Conservation (phyloP, 2,329 filamentous ascomycete genomes). For the Neoscytalidium dimidiatum region DNA sequence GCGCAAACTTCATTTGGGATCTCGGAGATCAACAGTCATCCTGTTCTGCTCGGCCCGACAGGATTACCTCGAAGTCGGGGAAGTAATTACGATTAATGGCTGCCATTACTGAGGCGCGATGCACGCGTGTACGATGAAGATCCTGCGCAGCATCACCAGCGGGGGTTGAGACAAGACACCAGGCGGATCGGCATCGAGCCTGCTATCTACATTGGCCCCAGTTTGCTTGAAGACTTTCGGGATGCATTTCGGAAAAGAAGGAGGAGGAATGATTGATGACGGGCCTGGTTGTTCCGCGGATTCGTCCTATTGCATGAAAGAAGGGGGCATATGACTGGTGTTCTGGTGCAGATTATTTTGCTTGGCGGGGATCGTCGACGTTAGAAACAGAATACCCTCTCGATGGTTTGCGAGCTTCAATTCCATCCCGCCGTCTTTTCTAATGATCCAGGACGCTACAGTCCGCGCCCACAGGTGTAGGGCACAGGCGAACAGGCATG, state of each 20-base stretch:
- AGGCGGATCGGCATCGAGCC: background rate
- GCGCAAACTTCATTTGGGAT: background rate
- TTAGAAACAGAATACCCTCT: slow-evolving; percentile 8
- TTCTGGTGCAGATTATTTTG: background rate
- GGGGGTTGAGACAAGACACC: background rate
- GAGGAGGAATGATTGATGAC: background rate
- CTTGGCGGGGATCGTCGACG: background rate
- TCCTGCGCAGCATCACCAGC: background rate
- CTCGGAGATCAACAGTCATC: background rate
- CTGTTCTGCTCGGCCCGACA: background rate
- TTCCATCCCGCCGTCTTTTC: background rate
- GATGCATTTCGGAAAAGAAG: background rate
- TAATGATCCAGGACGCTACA: background rate
- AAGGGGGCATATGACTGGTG: slow-evolving; percentile 2
- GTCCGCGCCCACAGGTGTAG: too few species aligned
- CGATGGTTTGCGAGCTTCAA: background rate
- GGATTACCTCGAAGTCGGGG: background rate
- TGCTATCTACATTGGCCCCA: background rate
- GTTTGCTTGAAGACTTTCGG: background rate
- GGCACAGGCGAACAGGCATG: too few species aligned
- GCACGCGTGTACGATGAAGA: slow-evolving; percentile 5
- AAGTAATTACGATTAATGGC: slow-evolving; percentile 5
- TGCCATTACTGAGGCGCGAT: background rate
- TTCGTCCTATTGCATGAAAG: background rate
- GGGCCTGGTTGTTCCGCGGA: background rate